Conservation (phyloP, 495 filamentous ascomycete species). For the Saxophila tyrrhenica region DNA sequence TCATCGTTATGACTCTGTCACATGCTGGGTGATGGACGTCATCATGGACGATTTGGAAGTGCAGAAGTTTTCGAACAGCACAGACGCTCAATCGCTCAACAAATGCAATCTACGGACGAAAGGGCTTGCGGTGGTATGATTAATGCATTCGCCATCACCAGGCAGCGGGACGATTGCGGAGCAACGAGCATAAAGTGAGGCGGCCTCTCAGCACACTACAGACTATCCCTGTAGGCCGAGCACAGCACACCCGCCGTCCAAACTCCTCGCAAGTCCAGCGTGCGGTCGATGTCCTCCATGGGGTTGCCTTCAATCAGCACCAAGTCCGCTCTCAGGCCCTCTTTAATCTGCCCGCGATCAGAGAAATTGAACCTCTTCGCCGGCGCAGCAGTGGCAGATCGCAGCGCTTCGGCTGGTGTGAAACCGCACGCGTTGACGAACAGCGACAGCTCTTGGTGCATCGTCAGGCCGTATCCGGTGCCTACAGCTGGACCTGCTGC, state of each 20-base stretch:
- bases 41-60: too few species aligned
- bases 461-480: conserved; percentile 26
- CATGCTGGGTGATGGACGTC: too few species aligned
- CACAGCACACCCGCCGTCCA: conserved; percentile 19
- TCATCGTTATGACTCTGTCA: too few species aligned
- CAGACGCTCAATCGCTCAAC: too few species aligned
- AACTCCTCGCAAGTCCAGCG: conserved; percentile 27
- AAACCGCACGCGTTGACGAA: conserved; percentile 28
- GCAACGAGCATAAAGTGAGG: too few species aligned
- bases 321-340: conserved; percentile 27
- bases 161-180: too few species aligned
- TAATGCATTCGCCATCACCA: too few species aligned
- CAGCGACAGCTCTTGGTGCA: conserved; percentile 29
- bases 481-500: conserved; percentile 26
- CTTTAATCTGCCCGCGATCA: conserved; percentile 25
- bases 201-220: too few species aligned
- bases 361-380: conserved; percentile 26
- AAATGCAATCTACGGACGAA: too few species aligned
- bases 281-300: conserved; percentile 27
- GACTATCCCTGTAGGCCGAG: conserved; percentile 9
- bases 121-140: too few species aligned
- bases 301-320: conserved; percentile 29
- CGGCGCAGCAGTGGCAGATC: conserved; percentile 22
- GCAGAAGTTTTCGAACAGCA: too few species aligned
- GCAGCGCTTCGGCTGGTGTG: conserved; percentile 25